Base-by-base conservation (phyloP, 176 grass and related monocot species). In the Elaeis guineensis region DNA sequence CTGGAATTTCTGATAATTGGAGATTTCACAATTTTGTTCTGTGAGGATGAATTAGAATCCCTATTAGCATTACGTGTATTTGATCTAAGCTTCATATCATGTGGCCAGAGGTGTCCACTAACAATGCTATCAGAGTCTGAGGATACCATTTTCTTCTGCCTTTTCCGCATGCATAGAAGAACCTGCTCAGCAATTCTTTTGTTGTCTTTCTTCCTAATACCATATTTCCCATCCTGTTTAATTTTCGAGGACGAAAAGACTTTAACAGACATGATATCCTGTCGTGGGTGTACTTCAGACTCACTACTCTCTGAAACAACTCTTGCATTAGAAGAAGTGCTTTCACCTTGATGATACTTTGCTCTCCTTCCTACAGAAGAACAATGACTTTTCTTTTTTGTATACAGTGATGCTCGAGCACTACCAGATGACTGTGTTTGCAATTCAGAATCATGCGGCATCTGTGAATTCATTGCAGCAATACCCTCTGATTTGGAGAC, bases 261-360 rank as follows among this genome's bases (percentile, higher is more conserved):
- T 19, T 69, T 79, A 17, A 55, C 56, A 76, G 72, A 80, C 77
- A 73, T 58, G 55, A n/a, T 85, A 75, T 66, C 77, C 26, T 75
- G 77, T 71, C 64, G 51, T 23, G 64, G 61, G 60, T 55, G 76
- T 67, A 84, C 64, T 78, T 95, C 90, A 66, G 90, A 95, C 11
- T 90, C 79, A 3, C 86, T 95, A 60, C 87, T 97, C 69, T 91
- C 92, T 69, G 92, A 88, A 72, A 78, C 74, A 81, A 72, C 58
- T 67, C 69, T 88, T 77, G 76, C 83, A 66, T 58, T 88, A 78
- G 87, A 88, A 80, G 87, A 88, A 59, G 70, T 51, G 55, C 64
- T 80, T 65, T 89, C 84, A 67, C 81, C 85, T 75, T 79, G 92
- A 70, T 82, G 80, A 73, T 77, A 79, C 80, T 90, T 96, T 35